Evolutionary conservation across 2,329 filamentous ascomycete species (phyloP).

Genomic region (Colletotrichum brevisporum): DNA sequence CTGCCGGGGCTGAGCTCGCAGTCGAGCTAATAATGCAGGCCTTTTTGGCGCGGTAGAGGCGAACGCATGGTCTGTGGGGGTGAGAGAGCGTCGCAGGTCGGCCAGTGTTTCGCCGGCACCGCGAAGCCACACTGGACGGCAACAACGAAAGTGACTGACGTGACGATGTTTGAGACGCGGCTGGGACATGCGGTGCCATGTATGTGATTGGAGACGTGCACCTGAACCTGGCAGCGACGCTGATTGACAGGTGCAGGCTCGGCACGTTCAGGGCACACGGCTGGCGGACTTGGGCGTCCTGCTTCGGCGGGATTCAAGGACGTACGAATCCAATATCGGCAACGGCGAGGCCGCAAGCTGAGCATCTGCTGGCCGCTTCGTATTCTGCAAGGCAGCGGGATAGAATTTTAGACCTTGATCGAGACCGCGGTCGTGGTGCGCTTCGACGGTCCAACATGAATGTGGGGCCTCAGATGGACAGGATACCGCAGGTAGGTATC

Average conservation of each 20-base stretch:
- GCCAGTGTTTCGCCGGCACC: conserved; percentile 27
- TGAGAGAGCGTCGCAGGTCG: conserved; percentile 4
- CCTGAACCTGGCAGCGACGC: conserved; percentile 9
- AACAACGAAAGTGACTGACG: conserved; percentile 5
- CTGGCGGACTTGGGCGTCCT: neutral
- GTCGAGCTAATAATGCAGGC: conserved; percentile 28
- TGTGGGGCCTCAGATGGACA: conserved; percentile 6
- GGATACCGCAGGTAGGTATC: neutral
- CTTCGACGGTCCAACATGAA: neutral
- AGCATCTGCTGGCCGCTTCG: neutral
- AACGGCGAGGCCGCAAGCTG: conserved; percentile 7
- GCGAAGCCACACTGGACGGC: conserved; percentile 15
- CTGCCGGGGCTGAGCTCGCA: conserved; percentile 21
- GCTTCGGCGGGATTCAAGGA: neutral
- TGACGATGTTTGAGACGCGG: conserved; percentile 21
- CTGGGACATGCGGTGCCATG: conserved; percentile 21
- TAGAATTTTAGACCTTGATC: neutral
- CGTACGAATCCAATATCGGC: neutral
- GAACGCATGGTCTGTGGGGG: conserved; percentile 39
- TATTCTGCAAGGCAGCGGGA: conserved; percentile 1
- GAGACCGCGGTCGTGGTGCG: neutral
- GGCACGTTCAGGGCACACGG: neutral
- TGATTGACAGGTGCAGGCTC: neutral
- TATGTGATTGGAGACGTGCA: conserved; percentile 12
- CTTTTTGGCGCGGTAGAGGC: conserved; percentile 19